Evolutionary conservation across 2,329 filamentous ascomycete species (phyloP).

Genomic region (Cadophora gregata): DNA sequence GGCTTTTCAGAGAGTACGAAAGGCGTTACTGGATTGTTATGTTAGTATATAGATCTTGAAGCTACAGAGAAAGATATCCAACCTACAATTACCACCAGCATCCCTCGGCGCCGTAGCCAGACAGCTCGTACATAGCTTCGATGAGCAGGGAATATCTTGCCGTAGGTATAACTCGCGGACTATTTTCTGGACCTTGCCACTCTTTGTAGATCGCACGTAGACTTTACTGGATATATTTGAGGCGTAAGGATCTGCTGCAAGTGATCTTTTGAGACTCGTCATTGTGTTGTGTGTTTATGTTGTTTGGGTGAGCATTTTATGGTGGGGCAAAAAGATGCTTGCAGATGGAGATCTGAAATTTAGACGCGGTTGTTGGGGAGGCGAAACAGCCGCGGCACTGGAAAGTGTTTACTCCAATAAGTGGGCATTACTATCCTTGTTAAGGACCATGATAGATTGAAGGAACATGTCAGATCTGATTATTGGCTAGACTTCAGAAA

Average conservation of each 20-base stretch:
- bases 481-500: too few species aligned
- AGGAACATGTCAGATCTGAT: too few species aligned
- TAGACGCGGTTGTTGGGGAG: constrained; percentile 22
- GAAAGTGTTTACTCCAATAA: too few species aligned
- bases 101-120: constrained; percentile 76
- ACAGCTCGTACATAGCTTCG: constrained; percentile 82
- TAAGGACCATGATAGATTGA: too few species aligned
- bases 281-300: constrained; percentile 47
- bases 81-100: constrained; percentile 76
- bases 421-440: too few species aligned
- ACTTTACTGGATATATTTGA: constrained; percentile 92
- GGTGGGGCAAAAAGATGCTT: constrained; percentile 17
- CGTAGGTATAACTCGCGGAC: constrained; percentile 95
- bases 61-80: background rate
- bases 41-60: background rate
- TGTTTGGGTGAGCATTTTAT: constrained; percentile 5
- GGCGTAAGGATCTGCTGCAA: constrained; percentile 59
- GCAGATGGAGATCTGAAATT: constrained; percentile 23
- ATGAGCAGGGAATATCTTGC: constrained; percentile 97
- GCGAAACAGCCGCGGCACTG: constrained; percentile 10
- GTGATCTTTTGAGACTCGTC: constrained; percentile 68
- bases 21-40: constrained; percentile 64
- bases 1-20: constrained; percentile 91
- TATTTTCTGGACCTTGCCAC: constrained; percentile 98
- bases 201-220: constrained; percentile 92